These are phyloP conservation scores for Adansonia madagascariensis DNA, from an alignment of 441 rosid genomes.

Conservation along the genomic window DNA sequence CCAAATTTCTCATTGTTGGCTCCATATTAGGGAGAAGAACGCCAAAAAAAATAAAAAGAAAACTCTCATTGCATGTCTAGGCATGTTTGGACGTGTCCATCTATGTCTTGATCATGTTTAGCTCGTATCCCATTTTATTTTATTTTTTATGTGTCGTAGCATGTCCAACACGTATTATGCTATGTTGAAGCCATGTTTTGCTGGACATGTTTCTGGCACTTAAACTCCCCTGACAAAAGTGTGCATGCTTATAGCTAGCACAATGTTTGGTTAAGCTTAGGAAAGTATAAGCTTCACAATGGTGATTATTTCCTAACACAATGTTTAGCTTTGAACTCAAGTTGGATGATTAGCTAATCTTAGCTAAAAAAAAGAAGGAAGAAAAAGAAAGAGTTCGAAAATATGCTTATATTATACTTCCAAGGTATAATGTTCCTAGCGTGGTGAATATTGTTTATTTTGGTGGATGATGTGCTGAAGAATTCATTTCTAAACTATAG, in stretches of 20 bases:
- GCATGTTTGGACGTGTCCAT: too few relatives aligned
- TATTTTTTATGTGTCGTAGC: too few relatives aligned
- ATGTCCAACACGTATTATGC: too few relatives aligned
- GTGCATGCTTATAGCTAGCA: not conserved
- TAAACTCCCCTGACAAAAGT: too few relatives aligned
- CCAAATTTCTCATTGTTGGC: too few relatives aligned
- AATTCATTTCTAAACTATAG: not conserved
- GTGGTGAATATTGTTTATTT: not conserved
- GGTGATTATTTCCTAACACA: not conserved
- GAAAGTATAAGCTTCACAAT: not conserved
- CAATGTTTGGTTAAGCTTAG: constrained; percentile 10
- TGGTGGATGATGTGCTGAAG: constrained; percentile 4
- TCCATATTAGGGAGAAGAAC: too few relatives aligned
- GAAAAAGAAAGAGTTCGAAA: not conserved
- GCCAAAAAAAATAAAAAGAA: too few relatives aligned
- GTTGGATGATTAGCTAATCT: not conserved
- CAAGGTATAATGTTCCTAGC: not conserved
- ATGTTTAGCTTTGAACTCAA: not conserved
- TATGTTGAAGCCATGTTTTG: too few relatives aligned
- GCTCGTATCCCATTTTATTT: too few relatives aligned
- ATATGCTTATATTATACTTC: not conserved
- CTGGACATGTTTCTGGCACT: too few relatives aligned
- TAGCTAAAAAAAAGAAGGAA: not conserved
- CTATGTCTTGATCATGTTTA: too few relatives aligned
- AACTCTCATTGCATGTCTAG: too few relatives aligned